These are phyloP conservation scores for Nothophaeocryptopus gaeumannii DNA, from an alignment of 2,329 filamentous ascomycete species.

Conservation along the genomic window DNA sequence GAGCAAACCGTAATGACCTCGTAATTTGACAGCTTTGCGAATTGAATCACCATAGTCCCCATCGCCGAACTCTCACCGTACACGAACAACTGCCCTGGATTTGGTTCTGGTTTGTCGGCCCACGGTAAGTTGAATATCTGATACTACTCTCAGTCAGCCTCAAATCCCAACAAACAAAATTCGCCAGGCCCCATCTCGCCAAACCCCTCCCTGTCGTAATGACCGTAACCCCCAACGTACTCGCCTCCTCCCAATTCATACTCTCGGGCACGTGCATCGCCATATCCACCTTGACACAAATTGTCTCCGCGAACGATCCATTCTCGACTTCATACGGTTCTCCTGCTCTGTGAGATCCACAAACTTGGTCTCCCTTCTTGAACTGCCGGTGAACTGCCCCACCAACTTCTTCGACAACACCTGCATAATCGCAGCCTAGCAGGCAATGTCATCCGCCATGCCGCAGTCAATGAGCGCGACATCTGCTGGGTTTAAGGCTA, in stretches of 20 bases:
- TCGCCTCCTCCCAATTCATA: slow-evolving; percentile 20
- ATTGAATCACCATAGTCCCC: slow-evolving; percentile 49
- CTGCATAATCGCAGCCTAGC: slow-evolving; percentile 24
- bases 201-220: slow-evolving; percentile 22
- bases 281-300: slow-evolving; percentile 12
- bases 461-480: slow-evolving; percentile 30
- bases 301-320: slow-evolving; percentile 9
- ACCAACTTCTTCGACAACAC: slow-evolving; percentile 29
- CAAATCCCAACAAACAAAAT: background rate
- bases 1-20: slow-evolving; percentile 45
- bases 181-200: slow-evolving; percentile 1
- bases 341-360: slow-evolving; percentile 18
- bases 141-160: background rate
- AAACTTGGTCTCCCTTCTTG: slow-evolving; percentile 28
- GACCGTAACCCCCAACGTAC: slow-evolving; percentile 20
- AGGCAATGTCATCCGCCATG: slow-evolving; percentile 24
- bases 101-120: background rate
- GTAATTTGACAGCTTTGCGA: slow-evolving; percentile 40
- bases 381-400: slow-evolving; percentile 25
- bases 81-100: slow-evolving; percentile 13
- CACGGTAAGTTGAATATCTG: slow-evolving; percentile 5
- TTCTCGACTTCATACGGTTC: slow-evolving; percentile 24
- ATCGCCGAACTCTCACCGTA: slow-evolving; percentile 46
- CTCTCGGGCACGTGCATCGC: slow-evolving; percentile 18
- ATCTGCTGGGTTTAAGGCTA: slow-evolving; percentile 41